Base-by-base conservation (phyloP, 2,329 filamentous ascomycete genomes). In the Calonectria pteridis region DNA sequence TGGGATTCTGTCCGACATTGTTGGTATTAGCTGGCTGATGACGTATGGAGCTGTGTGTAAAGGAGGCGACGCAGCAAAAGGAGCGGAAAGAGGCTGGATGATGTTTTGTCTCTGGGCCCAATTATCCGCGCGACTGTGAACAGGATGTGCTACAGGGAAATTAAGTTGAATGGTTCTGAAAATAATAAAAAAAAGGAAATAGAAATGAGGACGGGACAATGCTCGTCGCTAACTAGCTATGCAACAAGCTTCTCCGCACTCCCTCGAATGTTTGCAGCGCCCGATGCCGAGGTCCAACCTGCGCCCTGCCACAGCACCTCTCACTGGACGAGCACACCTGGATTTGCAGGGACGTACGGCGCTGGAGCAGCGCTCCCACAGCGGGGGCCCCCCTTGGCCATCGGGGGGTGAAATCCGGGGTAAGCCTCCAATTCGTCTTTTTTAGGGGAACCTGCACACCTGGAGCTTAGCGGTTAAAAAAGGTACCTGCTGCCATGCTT, bases 1-100 rank as follows among this genome's bases (percentile, higher is more conserved):
- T 71, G 83, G 83, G 69, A 84, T 84, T 73, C 75, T 78, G 62
- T 80, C 79, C 50, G 83, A 78, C 83, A 84, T 84, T 67, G 53
- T 64, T n/a, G 53, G 20, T 64, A 67, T 50, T n/a, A 59, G 62
- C 23, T 72, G 55, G 49, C 26, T n/a, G 62, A 69, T 75, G 59
- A 66, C 50, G 69, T 71, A 69, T 64, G 28, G 59, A 64, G 59
- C 59, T 64, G 11, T 64, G 11, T 64, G 59, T 64, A 49, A 43
- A 49, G 40, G 59, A 49, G 40, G 43, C 26, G 59, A 49, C 13
- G 16, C 37, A 28, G 33, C 55, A n/a, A 46, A 23, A 11, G 10
- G 37, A 33, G 40, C 14, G 59, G 37, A 43, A 35, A 40, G 37
- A 31, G 28, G 59, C 16, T 64, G 59, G 31, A n/a, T 10, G 11